These are phyloP conservation scores for Dalbergia oliveri DNA, from an alignment of 306 rosid genomes.

Conservation along the genomic window DNA sequence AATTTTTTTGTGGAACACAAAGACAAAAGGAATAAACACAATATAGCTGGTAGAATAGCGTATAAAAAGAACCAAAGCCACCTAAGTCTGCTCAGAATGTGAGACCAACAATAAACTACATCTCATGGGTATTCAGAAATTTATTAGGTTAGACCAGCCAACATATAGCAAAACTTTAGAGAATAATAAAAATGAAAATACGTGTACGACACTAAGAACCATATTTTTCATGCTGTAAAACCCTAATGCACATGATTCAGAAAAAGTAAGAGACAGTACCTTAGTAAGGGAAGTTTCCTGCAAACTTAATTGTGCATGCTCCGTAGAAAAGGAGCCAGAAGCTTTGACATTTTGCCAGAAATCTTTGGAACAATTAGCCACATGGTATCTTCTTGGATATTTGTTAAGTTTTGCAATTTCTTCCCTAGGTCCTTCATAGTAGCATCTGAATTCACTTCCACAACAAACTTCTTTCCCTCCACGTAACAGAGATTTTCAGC, in stretches of 20 bases:
- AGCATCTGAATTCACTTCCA: conserved; percentile 61
- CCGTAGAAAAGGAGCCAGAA: conserved; percentile 82
- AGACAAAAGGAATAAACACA: conserved; percentile 28
- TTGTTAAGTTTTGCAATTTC: conserved; percentile 67
- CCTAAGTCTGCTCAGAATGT: conserved; percentile 21
- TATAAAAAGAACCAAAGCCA: background rate
- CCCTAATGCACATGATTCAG: conserved; percentile 11
- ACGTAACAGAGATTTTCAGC: conserved; percentile 57
- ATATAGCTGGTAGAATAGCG: conserved; percentile 10
- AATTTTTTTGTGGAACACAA: background rate
- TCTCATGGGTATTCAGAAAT: background rate
- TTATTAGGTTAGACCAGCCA: background rate
- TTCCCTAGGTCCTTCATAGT: conserved; percentile 82
- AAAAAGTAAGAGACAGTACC: conserved; percentile 56
- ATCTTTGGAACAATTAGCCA: conserved; percentile 74
- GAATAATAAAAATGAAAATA: conserved; percentile 10
- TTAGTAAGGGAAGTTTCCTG: conserved; percentile 67
- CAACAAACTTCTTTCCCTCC: conserved; percentile 80
- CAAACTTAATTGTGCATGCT: conserved; percentile 70
- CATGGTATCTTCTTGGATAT: conserved; percentile 84
- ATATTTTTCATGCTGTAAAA: conserved; percentile 14
- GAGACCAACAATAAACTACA: conserved; percentile 5
- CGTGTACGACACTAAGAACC: background rate
- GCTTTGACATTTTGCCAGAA: conserved; percentile 63
- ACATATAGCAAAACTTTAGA: conserved; percentile 23